Evolutionary conservation across 257 asterid species (phyloP), one percentile per base, ranked within the genome.

Genomic region (Solanum infundibuliforme): DNA sequence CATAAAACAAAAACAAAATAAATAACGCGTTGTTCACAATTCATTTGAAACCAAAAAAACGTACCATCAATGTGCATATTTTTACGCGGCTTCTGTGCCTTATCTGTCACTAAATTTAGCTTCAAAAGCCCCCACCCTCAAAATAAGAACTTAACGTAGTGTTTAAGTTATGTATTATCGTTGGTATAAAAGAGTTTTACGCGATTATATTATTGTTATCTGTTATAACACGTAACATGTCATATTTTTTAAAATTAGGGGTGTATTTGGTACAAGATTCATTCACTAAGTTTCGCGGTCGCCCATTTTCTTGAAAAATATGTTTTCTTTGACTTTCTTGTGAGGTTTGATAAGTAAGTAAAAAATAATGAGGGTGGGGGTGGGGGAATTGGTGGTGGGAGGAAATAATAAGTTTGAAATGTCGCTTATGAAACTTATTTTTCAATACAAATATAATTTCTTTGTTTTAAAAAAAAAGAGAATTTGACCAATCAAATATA

Each of bases 11-110:
- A 73, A 65, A 25, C 12, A 73, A 73, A 18, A 18, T 20, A 10
- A 35, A 73, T 73, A 73, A 90, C 93, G 93, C 94, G 94, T 90
- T 89, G 93, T 90, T 89, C 85, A 29, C 65, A 41, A 82, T 25
- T 87, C 79, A 72, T 58, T 58, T 83, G 29, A 88, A 84, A 55
- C 39, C 38, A 79, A 75, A 85, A 76, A 25, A 71, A 46, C 10
- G 39, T 7, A 90, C 89, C 90, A 90, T 81, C 72, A 74, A 46
- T 81, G 11, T 48, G 66, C 38, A 46, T 84, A 86, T 2, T 1
- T 31, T 31, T 83, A 86, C 93, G 94, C 94, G 94, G 84, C 91
- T 85, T 68, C 39, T 75, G 25, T 55, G 58, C 38, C 79, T 71
- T 88, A 69, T 65, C 81, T 86, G 41, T 39, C 87, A 38, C 25